Percentiles rank a stretch among this genome's conserved stretches.
These are phyloP conservation scores for Alternaria ethzedia DNA, from an alignment of 2,329 filamentous ascomycete genomes.

Conservation along the genomic window DNA sequence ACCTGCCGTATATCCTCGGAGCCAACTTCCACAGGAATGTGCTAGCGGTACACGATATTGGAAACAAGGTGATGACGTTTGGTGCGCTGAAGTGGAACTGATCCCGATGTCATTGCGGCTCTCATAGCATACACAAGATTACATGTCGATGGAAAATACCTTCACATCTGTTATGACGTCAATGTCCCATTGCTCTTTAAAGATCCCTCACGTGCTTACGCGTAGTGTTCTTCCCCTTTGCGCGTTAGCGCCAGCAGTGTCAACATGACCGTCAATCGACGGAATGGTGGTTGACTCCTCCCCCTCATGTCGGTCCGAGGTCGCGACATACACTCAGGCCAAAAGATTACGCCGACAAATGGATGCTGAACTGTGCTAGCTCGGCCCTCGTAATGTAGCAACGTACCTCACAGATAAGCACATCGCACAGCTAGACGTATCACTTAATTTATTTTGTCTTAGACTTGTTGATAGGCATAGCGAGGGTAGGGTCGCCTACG, in stretches of 20 bases:
- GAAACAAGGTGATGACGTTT: background rate
- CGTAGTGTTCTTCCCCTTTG: background rate
- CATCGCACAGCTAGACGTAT: background rate
- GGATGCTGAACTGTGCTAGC: background rate
- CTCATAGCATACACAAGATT: background rate
- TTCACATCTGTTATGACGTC: background rate
- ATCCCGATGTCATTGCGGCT: accelerated
- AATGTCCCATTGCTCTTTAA: background rate
- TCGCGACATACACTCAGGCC: background rate
- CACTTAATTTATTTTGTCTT: background rate
- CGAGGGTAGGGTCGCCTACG: background rate
- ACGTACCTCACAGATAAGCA: background rate
- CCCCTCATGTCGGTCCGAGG: background rate
- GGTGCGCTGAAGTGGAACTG: background rate
- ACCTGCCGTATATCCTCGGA: background rate
- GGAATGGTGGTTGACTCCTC: background rate
- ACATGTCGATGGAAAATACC: background rate
- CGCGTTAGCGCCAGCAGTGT: background rate
- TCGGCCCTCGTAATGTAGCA: background rate
- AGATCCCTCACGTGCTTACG: accelerated
- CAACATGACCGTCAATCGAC: background rate
- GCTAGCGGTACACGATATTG: background rate
- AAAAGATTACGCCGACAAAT: background rate
- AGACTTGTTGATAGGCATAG: background rate
- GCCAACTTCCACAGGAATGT: background rate